A percentile compares a stretch with the other conserved stretches of the same genome.
These are phyloP conservation scores for Gossypium davidsonii DNA, from an alignment of 441 rosid genomes.

Conservation along the genomic window DNA sequence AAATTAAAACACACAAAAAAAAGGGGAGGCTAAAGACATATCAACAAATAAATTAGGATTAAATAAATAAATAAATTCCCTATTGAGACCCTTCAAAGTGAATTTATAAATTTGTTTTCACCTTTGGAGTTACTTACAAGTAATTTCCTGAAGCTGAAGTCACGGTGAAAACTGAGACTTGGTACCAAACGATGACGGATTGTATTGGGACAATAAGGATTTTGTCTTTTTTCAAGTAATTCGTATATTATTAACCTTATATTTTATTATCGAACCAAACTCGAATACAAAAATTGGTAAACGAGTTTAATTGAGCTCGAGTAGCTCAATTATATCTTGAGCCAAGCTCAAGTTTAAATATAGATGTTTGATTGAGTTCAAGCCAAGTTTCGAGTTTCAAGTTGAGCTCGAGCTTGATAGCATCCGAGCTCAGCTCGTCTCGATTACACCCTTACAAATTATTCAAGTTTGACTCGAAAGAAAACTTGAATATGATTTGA, in stretches of 20 bases:
- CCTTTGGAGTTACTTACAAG: slow-evolving; percentile 1
- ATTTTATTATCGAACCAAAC: neutral
- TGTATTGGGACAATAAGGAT: slow-evolving; percentile 9
- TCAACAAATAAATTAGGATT: slow-evolving; percentile 20
- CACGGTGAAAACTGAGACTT: slow-evolving; percentile 30
- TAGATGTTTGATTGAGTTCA: too few relatives aligned
- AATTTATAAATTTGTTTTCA: neutral
- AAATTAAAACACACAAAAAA: neutral
- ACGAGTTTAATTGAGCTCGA: too few relatives aligned
- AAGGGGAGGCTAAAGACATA: slow-evolving; percentile 12
- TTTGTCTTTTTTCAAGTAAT: neutral
- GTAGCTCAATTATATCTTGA: too few relatives aligned
- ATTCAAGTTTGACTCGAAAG: too few relatives aligned
- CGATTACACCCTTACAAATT: too few relatives aligned
- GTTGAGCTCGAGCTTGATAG: too few relatives aligned
- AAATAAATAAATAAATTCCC: neutral
- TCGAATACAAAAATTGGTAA: neutral
- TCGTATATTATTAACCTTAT: neutral
- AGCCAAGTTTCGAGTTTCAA: too few relatives aligned
- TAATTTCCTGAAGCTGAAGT: slow-evolving; percentile 29
- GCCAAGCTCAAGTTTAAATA: neutral
- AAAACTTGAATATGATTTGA: too few relatives aligned
- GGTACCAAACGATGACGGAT: slow-evolving; percentile 26
- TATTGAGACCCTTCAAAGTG: neutral
- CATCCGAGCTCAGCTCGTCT: too few relatives aligned